Evolutionary conservation across 2,329 filamentous ascomycete species (phyloP).

Genomic region (Calonectria henricotiae): DNA sequence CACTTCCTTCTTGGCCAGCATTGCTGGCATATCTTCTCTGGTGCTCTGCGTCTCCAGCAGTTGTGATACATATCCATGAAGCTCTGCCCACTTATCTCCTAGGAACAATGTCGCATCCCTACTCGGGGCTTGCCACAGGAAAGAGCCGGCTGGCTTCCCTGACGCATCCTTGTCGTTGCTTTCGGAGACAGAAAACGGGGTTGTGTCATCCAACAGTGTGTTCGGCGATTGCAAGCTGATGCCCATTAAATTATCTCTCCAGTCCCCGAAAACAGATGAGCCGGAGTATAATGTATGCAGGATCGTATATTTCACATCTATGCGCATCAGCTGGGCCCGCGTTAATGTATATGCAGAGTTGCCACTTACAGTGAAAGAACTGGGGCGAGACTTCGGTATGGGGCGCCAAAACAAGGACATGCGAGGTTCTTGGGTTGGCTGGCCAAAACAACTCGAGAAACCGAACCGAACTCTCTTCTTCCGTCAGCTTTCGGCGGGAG

Average conservation of each 20-base stretch:
- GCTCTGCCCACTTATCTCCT: constrained; percentile 88
- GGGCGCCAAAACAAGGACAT: constrained; percentile 89
- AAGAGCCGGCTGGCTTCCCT: constrained; percentile 67
- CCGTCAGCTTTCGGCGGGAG: constrained; percentile 70
- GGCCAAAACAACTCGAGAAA: constrained; percentile 95
- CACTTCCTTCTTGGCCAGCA: constrained; percentile 72
- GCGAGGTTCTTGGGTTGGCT: constrained; percentile 72
- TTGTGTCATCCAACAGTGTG: constrained; percentile 74
- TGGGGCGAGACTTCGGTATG: constrained; percentile 85
- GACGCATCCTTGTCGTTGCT: constrained; percentile 40
- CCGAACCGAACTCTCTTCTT: constrained; percentile 81
- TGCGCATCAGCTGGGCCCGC: constrained; percentile 39
- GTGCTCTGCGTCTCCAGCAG: constrained; percentile 67
- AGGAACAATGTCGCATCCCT: constrained; percentile 88
- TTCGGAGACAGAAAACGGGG: constrained; percentile 67
- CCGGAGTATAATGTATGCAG: constrained; percentile 84
- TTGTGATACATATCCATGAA: constrained; percentile 84
- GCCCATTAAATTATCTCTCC: constrained; percentile 77
- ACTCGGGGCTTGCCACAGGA: constrained; percentile 89
- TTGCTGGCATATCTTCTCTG: constrained; percentile 57
- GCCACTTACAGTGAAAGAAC: constrained; percentile 81
- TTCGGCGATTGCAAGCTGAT: constrained; percentile 85
- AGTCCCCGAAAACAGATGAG: constrained; percentile 60
- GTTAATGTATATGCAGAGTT: neutral
- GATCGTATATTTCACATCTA: constrained; percentile 82